phyloP scores from a whole-genome alignment of 2,329 filamentous ascomycete genomes.

The Lojkania enalia region DNA sequence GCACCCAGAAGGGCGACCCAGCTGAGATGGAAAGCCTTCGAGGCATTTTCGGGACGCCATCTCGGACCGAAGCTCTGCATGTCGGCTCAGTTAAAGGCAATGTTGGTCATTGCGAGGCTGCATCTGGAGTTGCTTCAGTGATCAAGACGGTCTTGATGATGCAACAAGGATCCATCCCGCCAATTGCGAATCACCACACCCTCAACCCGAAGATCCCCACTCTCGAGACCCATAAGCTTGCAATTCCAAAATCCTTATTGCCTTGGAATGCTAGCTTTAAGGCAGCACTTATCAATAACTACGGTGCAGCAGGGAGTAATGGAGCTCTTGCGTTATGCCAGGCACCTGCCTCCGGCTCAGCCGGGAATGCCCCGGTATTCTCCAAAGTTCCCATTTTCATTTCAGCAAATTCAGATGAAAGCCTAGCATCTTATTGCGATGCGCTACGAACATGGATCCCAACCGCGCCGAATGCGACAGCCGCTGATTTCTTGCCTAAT shows the following conservation, averaged over 20 bases:
- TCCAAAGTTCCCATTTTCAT: neutral
- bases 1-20: constrained; percentile 17
- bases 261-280: constrained; percentile 4
- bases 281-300: constrained; percentile 12
- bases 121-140: constrained; percentile 16
- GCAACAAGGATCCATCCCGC: constrained; percentile 13
- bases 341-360: neutral
- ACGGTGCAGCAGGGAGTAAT: constrained; percentile 17
- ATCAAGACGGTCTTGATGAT: constrained; percentile 24
- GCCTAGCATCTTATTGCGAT: neutral
- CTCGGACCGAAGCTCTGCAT: constrained; percentile 10
- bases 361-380: constrained; percentile 1
- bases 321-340: neutral
- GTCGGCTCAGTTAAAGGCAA: constrained; percentile 31
- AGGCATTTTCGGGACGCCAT: constrained; percentile 14
- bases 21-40: constrained; percentile 16
- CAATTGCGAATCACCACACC: constrained; percentile 4
- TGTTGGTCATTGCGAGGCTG: constrained; percentile 24
- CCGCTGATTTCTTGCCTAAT: no score
- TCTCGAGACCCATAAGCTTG: constrained; percentile 4
- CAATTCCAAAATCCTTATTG: neutral
- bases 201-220: constrained; percentile 12
- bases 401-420: neutral
- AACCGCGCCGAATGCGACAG: no score
- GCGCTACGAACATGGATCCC: neutral